Evolutionary conservation across 2,329 filamentous ascomycete species (phyloP).

Genomic region (Verticillium dahliae): DNA sequence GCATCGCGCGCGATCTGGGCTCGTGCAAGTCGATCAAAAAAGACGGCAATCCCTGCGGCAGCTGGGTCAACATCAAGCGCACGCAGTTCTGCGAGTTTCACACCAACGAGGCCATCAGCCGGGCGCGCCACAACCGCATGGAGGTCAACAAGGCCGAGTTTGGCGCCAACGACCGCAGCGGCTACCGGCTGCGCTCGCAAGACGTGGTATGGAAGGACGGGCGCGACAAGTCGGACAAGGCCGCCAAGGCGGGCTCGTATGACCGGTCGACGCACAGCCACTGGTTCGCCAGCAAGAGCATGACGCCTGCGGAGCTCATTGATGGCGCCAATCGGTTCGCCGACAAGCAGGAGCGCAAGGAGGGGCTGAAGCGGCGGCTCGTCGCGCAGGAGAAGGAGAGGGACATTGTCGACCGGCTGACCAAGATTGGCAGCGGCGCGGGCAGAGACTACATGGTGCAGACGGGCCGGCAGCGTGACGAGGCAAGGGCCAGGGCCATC

Average conservation of each 20-base stretch:
- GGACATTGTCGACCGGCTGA: constrained; percentile 63
- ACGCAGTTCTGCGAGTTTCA: constrained; percentile 93
- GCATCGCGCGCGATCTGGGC: constrained; percentile 74
- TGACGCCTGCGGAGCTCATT: constrained; percentile 54
- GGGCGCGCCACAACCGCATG: constrained; percentile 58
- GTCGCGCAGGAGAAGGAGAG: constrained; percentile 65
- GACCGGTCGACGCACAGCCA: constrained; percentile 53
- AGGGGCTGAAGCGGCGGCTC: constrained; percentile 58
- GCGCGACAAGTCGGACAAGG: constrained; percentile 22
- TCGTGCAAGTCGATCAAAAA: constrained; percentile 82
- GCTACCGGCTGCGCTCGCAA: constrained; percentile 9
- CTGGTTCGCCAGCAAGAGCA: constrained; percentile 44
- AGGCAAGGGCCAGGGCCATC: constrained; percentile 4
- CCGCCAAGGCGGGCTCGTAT: constrained; percentile 33
- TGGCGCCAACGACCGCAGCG: constrained; percentile 42
- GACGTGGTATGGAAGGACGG: constrained; percentile 15
- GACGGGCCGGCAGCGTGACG: constrained; percentile 11
- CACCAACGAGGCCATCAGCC: constrained; percentile 72
- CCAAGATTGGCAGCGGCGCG: constrained; percentile 55
- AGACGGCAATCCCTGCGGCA: constrained; percentile 72
- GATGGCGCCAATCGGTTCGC: constrained; percentile 58
- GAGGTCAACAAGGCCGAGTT: constrained; percentile 56
- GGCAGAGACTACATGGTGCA: constrained; percentile 65
- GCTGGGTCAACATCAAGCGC: constrained; percentile 83
- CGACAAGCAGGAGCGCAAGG: constrained; percentile 55